phyloP scores from a whole-genome alignment of 306 rosid genomes.

The Vigna trinervia region DNA sequence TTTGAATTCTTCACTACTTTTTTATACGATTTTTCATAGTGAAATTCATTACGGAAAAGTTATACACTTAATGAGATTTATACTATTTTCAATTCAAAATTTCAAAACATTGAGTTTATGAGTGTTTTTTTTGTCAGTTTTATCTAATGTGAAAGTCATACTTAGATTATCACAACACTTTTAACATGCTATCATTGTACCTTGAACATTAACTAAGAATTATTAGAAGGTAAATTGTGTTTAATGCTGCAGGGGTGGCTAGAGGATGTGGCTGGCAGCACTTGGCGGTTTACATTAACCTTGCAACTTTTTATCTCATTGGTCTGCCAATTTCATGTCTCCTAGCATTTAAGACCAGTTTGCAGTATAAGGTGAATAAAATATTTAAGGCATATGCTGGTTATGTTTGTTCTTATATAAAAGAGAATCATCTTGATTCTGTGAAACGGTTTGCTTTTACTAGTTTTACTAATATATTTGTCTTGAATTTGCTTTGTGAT shows the following conservation, averaged over 20 bases:
- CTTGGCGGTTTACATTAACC: conserved; percentile 66
- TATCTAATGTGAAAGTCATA: too few relatives aligned
- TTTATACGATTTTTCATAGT: too few relatives aligned
- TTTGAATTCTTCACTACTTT: conserved; percentile 34
- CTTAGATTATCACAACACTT: too few relatives aligned
- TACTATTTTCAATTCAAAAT: too few relatives aligned
- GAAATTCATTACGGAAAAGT: too few relatives aligned
- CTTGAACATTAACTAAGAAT: not conserved
- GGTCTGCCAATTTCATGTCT: conserved; percentile 69
- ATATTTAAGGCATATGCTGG: not conserved
- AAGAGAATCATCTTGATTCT: not conserved
- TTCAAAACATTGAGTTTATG: too few relatives aligned
- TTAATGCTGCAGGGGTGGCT: conserved; percentile 65
- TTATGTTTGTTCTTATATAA: conserved; percentile 1
- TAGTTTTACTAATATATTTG: conserved; percentile 8
- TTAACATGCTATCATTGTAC: not conserved
- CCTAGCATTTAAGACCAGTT: conserved; percentile 66
- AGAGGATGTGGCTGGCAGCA: conserved; percentile 94
- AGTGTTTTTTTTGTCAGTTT: too few relatives aligned
- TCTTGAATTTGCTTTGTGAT: conserved; percentile 7
- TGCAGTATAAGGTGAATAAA: conserved; percentile 62
- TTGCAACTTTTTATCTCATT: conserved; percentile 67
- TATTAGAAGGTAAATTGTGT: not conserved
- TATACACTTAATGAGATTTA: too few relatives aligned
- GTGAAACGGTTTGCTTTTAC: not conserved